phyloP scores from a whole-genome alignment of 176 grass and related monocot species.

The Oryza australiensis region DNA sequence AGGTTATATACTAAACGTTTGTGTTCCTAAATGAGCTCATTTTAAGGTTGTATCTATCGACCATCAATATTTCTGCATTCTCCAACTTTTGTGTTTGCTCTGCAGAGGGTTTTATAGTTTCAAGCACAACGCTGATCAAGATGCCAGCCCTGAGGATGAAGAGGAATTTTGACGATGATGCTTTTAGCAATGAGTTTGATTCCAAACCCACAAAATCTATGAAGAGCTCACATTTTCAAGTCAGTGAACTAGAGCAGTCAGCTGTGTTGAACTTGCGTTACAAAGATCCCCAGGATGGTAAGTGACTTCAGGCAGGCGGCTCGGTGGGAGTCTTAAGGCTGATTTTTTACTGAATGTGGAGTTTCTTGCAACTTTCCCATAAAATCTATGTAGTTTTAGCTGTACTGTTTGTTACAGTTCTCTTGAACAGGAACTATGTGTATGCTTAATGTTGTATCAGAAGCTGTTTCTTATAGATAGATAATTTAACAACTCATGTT shows the following conservation, averaged over 20 bases:
- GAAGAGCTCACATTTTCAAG: constrained; percentile 45
- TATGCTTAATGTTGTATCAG: constrained; percentile 6
- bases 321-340: neutral
- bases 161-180: constrained; percentile 47
- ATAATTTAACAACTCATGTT: neutral
- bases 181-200: constrained; percentile 37
- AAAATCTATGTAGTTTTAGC: neutral
- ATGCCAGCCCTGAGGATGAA: constrained; percentile 79
- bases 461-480: constrained; percentile 12
- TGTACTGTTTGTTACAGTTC: neutral
- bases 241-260: constrained; percentile 34
- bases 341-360: neutral
- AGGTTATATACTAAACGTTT: constrained; percentile 31
- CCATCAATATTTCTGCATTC: constrained; percentile 10
- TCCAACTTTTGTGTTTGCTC: constrained; percentile 19
- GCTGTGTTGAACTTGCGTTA: constrained; percentile 38
- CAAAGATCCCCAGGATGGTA: constrained; percentile 48
- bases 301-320: constrained; percentile 31
- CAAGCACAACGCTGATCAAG: constrained; percentile 29
- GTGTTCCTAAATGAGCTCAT: constrained; percentile 7
- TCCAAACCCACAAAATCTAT: constrained; percentile 35
- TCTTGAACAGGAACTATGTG: constrained; percentile 9
- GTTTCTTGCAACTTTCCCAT: neutral
- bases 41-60: constrained; percentile 3
- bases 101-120: constrained; percentile 5